phyloP scores from a whole-genome alignment of 148 eudicot species.

The Vaccinium corymbosum region DNA sequence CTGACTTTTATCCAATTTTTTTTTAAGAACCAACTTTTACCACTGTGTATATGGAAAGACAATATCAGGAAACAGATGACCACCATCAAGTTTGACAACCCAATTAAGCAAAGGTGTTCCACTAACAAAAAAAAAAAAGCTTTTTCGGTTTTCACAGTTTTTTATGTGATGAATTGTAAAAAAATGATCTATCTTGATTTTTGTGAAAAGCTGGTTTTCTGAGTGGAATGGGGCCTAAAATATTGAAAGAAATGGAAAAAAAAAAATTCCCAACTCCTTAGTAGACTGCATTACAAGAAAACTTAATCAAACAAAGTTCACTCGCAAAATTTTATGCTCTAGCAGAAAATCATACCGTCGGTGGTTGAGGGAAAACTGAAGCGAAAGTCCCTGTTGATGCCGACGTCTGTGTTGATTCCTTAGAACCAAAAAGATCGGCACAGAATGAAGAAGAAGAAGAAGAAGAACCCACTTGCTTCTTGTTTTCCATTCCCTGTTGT shows the following conservation, averaged over 20 bases:
- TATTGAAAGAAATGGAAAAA: not conserved
- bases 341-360: slow-evolving; percentile 9
- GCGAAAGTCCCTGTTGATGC: slow-evolving; percentile 20
- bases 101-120: not conserved
- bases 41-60: not conserved
- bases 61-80: not conserved
- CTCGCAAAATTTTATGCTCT: too few species aligned
- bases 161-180: too few species aligned
- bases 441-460: slow-evolving; percentile 26
- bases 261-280: not conserved
- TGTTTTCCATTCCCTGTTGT: slow-evolving; percentile 12
- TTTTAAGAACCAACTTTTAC: too few species aligned
- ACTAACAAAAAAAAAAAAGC: not conserved
- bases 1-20: too few species aligned
- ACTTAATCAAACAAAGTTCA: not conserved
- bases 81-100: not conserved
- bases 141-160: too few species aligned
- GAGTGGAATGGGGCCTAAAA: too few species aligned
- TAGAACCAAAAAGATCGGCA: slow-evolving; percentile 24
- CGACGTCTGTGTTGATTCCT: slow-evolving; percentile 2
- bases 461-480: slow-evolving; percentile 18
- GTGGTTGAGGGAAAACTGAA: slow-evolving; percentile 24
- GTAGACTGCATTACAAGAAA: not conserved
- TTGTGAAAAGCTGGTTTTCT: too few species aligned
- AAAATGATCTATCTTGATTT: too few species aligned